These are phyloP conservation scores for Dactylonectria estremocensis DNA, from an alignment of 2,329 filamentous ascomycete species.

Conservation along the genomic window DNA sequence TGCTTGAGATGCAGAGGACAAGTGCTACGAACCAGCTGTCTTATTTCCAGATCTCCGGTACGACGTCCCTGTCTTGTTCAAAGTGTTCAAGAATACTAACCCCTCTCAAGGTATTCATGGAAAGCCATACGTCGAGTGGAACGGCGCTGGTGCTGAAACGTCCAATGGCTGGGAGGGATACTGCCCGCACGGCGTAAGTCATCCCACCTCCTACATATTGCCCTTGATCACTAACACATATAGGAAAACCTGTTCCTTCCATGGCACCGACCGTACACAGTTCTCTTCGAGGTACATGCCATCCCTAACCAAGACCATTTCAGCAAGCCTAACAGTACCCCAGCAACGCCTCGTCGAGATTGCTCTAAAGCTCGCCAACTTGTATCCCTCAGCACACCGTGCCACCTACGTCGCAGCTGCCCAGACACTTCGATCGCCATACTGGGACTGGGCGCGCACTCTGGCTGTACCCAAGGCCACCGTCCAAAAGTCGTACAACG, in stretches of 20 bases:
- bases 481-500: slow-evolving; percentile 51
- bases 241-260: slow-evolving; percentile 65
- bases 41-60: slow-evolving; percentile 65
- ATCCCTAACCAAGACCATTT: background rate
- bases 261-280: slow-evolving; percentile 71
- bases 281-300: slow-evolving; percentile 63
- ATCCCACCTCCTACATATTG: too few relatives aligned
- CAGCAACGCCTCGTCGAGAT: slow-evolving; percentile 20
- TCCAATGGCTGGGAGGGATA: too few relatives aligned
- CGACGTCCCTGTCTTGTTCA: too few relatives aligned
- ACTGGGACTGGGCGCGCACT: slow-evolving; percentile 68
- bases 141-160: too few relatives aligned
- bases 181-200: too few relatives aligned
- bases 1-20: slow-evolving; percentile 61
- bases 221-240: too few relatives aligned
- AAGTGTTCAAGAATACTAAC: too few relatives aligned
- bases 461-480: slow-evolving; percentile 60
- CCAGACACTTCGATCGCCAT: slow-evolving; percentile 63
- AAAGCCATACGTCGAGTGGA: slow-evolving; percentile 57
- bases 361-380: slow-evolving; percentile 11
- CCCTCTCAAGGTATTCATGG: slow-evolving; percentile 53
- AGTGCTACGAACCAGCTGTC: slow-evolving; percentile 58
- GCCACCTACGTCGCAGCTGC: slow-evolving; percentile 62
- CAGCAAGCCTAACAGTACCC: background rate
- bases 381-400: slow-evolving; percentile 56